Percentiles rank a stretch among this genome's conserved stretches.
Conservation (phyloP, 225 moss, liverwort and hornwort genomes). For the Lunularia cruciata region DNA sequence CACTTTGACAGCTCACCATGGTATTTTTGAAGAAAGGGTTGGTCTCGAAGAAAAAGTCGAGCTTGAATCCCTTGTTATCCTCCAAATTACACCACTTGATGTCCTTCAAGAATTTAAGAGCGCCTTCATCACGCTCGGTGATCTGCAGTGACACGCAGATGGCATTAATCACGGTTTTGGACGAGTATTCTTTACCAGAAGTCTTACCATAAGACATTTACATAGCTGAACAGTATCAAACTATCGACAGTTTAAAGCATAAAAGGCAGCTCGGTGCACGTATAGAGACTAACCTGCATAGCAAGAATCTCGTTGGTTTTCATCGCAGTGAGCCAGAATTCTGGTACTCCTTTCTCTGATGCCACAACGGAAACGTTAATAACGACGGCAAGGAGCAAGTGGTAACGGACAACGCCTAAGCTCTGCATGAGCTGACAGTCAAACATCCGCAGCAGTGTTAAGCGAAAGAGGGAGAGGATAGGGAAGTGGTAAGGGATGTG, state of each 20-base stretch:
- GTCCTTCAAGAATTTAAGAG: constrained; percentile 71
- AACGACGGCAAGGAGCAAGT: too few species aligned
- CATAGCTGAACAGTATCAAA: too few species aligned
- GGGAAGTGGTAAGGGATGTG: too few species aligned
- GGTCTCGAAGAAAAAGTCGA: constrained; percentile 82
- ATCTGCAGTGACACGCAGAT: constrained; percentile 43
- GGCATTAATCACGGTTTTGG: too few species aligned
- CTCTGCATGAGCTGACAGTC: too few species aligned
- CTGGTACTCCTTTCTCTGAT: constrained; percentile 82
- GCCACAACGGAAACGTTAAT: too few species aligned
- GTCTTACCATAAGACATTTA: background rate
- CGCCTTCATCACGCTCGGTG: constrained; percentile 84
- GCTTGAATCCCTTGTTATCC: constrained; percentile 93
- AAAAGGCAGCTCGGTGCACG: too few species aligned
- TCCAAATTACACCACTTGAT: constrained; percentile 80
- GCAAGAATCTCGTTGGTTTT: constrained; percentile 90
- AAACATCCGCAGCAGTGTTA: too few species aligned
- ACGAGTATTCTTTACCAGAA: background rate
- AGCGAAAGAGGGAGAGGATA: too few species aligned
- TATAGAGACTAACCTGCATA: constrained; percentile 62
- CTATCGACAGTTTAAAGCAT: too few species aligned
- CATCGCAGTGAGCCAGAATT: constrained; percentile 98
- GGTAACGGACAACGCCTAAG: too few species aligned
- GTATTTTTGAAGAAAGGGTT: constrained; percentile 85
- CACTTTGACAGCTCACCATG: constrained; percentile 41